Base-by-base conservation (phyloP, 495 filamentous ascomycete genomes). In the Margaritispora aquatica region DNA sequence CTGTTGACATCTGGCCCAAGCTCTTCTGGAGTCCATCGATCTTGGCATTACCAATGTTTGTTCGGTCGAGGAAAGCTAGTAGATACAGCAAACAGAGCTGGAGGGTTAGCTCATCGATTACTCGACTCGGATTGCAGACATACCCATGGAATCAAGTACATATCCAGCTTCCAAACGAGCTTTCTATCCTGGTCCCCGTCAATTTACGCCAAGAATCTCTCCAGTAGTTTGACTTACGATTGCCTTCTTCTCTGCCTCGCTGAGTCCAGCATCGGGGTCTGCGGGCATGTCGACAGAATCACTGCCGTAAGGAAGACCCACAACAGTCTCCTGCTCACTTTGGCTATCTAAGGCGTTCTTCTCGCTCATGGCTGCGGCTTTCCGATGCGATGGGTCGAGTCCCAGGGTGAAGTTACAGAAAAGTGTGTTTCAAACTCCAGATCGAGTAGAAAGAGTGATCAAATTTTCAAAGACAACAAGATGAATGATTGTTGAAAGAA, bases 41-140 rank as follows among this genome's bases (percentile, higher is more conserved):
- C 65, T 89, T 90, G 10, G 91, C 91, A 74, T 96, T 96, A 58
- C 91, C 91, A 55, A 92, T 89, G 69, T 88, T 90, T 38, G 82
- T 81, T 54, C 90, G 79, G 70, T 93, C 89, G 26, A 96, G 77
- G 69, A 96, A 96, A 22, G 85, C 86, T 24, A 88, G 79, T 8
- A 96, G 78, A 66, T 96, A 96, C 20, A 96, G 81, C 29, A 96
- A 73, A 66, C 85, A 88, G 23, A 93, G 81, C 78, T 79, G 52
- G 34, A 36, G 22, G 15, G 22, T 55, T 51, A 51, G 27, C 21
- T 22, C 22, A 11, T 1, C 9, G 3, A 24, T 29, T 29, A 21
- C 13, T 44, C 1, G 9, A 10, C 26, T 49, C 5, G 17, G 23
- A 26, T 54, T 21, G 9, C 38, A 3, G 29, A 62, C 69, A 67